A percentile compares a stretch with the other conserved stretches of the same genome.
Conservation (phyloP, 179 eudicot genomes). For the Beta macrorhiza region DNA sequence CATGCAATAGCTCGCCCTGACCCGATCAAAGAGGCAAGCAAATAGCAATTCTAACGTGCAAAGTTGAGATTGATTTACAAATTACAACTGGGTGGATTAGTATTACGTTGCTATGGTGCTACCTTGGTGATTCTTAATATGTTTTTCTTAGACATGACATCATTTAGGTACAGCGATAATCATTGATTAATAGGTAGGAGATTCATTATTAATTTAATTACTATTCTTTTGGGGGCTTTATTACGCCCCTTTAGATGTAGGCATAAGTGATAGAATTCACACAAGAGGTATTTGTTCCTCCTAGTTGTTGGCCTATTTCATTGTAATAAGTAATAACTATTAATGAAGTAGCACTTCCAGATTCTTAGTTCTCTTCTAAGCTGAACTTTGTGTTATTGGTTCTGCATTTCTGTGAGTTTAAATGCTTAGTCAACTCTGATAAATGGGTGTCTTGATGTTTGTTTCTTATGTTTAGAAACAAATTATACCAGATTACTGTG, state of each 20-base stretch:
- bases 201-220: constrained; percentile 18
- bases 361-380: not conserved
- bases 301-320: not conserved
- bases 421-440: not conserved
- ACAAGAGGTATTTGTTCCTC: not conserved
- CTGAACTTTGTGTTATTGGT: not conserved
- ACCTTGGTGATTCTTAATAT: not conserved
- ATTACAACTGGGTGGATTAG: not conserved
- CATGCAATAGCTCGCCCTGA: constrained; percentile 15
- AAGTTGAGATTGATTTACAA: not conserved
- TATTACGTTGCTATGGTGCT: not conserved
- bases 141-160: not conserved
- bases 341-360: not conserved
- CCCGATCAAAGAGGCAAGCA: not conserved
- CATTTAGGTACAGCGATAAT: not conserved
- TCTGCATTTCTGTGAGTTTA: not conserved
- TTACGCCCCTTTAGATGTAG: not conserved
- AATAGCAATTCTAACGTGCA: not conserved
- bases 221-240: constrained; percentile 17
- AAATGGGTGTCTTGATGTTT: too few species aligned
- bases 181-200: constrained; percentile 15
- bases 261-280: not conserved
- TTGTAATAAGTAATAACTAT: not conserved
- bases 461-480: too few species aligned
- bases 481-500: too few species aligned